Evolutionary conservation across 768 basidiomycete genomes (phyloP), one percentile per base, ranked within the genome.

Genomic region (Pisolithus microcarpus): DNA sequence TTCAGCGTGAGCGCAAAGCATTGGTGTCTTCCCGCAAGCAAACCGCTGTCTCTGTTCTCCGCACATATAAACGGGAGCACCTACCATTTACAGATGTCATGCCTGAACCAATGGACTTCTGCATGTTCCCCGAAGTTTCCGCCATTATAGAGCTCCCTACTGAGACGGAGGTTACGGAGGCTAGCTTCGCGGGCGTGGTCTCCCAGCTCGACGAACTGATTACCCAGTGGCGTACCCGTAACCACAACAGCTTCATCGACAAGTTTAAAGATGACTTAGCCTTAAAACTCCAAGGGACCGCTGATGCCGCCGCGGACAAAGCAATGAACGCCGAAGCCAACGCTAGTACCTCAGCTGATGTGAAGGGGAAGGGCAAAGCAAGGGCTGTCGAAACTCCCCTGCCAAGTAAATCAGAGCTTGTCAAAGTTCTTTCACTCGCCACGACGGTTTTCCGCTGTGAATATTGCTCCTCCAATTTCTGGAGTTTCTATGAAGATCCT

Each of bases 61-160:
- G 71, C 18, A 52, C 55, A 3, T 78, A 70, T 62, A 78, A 77
- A 61, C 68, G 68, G 8, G 60, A 65, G 11, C 70, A 54, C 11
- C 66, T 76, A 6, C 74, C 76, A 13, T 62, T 67, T 38, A 65
- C 59, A 11, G 67, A 72, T n/a, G 45, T 75, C 30, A 72, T 78
- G 69, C 78, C 77, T 2, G 71, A 70, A 50, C 67, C 70, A 1
- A 60, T 68, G 46, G 79, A 81, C 53, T 77, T 78, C 49, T 76
- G 72, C 48, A 64, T 63, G 18, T 71, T 78, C 37, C 57, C 65
- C 8, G 64, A 68, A 13, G 66, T 80, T 43, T 63, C 62, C 36
- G 66, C 64, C 2, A 67, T 80, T 37, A 57, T 78, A 8, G 61
- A 70, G n/a, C 58, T 66, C 49, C 72, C 77, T 3, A 55, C 61